Base-by-base conservation (phyloP, 2,329 filamentous ascomycete species). In the Alternaria postmessia region DNA sequence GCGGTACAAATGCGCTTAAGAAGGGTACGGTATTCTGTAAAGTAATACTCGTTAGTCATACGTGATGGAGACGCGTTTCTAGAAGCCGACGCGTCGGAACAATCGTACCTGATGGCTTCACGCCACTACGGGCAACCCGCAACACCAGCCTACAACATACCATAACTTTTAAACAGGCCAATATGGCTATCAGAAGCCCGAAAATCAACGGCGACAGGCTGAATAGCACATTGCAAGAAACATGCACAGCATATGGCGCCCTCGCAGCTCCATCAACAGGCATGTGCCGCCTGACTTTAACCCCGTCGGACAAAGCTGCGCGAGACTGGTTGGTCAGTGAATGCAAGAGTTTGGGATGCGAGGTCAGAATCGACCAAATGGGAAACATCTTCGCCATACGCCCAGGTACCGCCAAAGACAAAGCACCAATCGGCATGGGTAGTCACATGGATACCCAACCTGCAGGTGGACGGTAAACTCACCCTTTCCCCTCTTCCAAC, bases 281-380 rank as follows among this genome's bases (percentile, higher is more conserved):
- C 61, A 94, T 94, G 91, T 86, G 87, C 38, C 87, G 91, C 2
- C 84, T 94, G 1, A 82, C 90, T 2, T 82, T 94, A 12, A 75
- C 65, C 8, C 52, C 59, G 22, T 72, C 73, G 34, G 73, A 76
- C 41, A 74, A 75, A 53, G 43, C 66, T 14, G 64, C 66, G 2
- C 61, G 75, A 47, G 72, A 75, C 58, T 76, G 74, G 75, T 63
- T 77, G 9, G 69, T 75, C 2, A 28, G 32, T 26, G 69, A 76
- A 54, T 71, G 71, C 42, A 70, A 66, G 28, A 63, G 42, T 24
- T 44, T 73, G 28, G 73, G 73, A 36, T 75, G 75, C 43, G 64
- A 71, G 9, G 51, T 77, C 26, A 75, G 73, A 51, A 59, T 78
- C n/a, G 75, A 79, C 59, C 64, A 76, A 48, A 76, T 75, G 66